Percentiles rank a stretch among this genome's conserved stretches.
Evolutionary conservation across 2,329 filamentous ascomycete species (phyloP).

Genomic region (Meredithiella fracta): DNA sequence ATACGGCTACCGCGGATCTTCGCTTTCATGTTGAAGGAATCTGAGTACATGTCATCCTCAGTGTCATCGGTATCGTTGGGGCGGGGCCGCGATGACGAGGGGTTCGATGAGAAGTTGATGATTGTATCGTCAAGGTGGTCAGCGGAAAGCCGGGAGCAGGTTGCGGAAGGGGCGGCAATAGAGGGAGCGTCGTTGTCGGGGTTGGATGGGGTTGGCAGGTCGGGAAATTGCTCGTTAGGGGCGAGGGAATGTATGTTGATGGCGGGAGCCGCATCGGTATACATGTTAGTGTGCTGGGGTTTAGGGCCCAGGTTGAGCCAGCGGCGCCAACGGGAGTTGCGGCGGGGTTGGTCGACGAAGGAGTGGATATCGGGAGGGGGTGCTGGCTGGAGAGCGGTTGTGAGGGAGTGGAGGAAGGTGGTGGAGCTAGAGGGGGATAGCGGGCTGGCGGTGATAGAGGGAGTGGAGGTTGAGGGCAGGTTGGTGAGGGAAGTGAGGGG

Average conservation of each 20-base stretch:
- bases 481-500: slow-evolving; percentile 22
- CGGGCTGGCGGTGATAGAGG: slow-evolving; percentile 18
- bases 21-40: slow-evolving; percentile 18
- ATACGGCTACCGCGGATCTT: slow-evolving; percentile 16
- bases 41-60: slow-evolving; percentile 15
- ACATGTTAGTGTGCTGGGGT: slow-evolving; percentile 15
- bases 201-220: slow-evolving; percentile 1
- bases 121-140: slow-evolving; percentile 5
- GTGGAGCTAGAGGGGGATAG: slow-evolving; percentile 16
- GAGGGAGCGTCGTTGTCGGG: neutral
- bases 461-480: slow-evolving; percentile 21
- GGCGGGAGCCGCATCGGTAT: slow-evolving; percentile 14
- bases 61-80: slow-evolving; percentile 17
- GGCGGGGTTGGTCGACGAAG: slow-evolving; percentile 17
- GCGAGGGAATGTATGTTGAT: neutral
- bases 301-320: slow-evolving; percentile 14
- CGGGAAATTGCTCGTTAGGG: slow-evolving; percentile 1
- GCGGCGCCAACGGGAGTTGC: slow-evolving; percentile 13
- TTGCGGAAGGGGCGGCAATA: slow-evolving; percentile 7
- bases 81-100: slow-evolving; percentile 1
- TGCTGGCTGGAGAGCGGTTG: slow-evolving; percentile 17
- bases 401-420: slow-evolving; percentile 20
- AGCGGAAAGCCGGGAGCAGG: slow-evolving; percentile 4
- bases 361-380: slow-evolving; percentile 16
- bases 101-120: neutral